Conservation (phyloP, 352 stramenopile genomes). For the Globisporangium megalacanthum region DNA sequence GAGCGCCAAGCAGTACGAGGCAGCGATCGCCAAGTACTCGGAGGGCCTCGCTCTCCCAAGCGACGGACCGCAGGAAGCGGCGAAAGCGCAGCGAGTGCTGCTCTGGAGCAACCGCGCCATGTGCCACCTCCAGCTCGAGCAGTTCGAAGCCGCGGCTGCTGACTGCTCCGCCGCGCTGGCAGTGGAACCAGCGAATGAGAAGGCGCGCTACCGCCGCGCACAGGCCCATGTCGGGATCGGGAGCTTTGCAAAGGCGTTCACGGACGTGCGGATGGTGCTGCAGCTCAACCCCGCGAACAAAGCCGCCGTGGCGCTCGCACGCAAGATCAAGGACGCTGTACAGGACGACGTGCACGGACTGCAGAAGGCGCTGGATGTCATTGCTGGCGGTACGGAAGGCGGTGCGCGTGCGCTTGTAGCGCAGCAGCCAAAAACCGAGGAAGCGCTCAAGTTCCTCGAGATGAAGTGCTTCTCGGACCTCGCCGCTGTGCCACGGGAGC, state of each 20-base stretch:
- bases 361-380: conserved; percentile 69
- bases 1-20: conserved; percentile 56
- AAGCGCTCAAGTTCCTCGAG: conserved; percentile 71
- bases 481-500: conserved; percentile 41
- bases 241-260: conserved; percentile 62
- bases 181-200: conserved; percentile 53
- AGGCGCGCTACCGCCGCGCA: conserved; percentile 72
- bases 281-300: conserved; percentile 74
- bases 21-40: conserved; percentile 63
- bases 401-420: conserved; percentile 18
- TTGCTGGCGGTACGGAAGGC: conserved; percentile 24
- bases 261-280: conserved; percentile 67
- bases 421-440: conserved; percentile 36
- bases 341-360: conserved; percentile 70
- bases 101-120: conserved; percentile 77
- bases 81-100: conserved; percentile 41
- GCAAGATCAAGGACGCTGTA: conserved; percentile 71
- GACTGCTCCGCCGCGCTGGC: conserved; percentile 54
- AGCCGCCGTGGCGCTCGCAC: conserved; percentile 51
- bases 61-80: not conserved
- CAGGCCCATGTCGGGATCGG: conserved; percentile 65
- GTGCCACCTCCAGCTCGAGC: conserved; percentile 59
- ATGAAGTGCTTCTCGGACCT: conserved; percentile 66
- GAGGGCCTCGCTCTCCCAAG: conserved; percentile 29
- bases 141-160: conserved; percentile 42